Base-by-base conservation (phyloP, 169 alveolate genomes). In the Eimeria necatrix region DNA sequence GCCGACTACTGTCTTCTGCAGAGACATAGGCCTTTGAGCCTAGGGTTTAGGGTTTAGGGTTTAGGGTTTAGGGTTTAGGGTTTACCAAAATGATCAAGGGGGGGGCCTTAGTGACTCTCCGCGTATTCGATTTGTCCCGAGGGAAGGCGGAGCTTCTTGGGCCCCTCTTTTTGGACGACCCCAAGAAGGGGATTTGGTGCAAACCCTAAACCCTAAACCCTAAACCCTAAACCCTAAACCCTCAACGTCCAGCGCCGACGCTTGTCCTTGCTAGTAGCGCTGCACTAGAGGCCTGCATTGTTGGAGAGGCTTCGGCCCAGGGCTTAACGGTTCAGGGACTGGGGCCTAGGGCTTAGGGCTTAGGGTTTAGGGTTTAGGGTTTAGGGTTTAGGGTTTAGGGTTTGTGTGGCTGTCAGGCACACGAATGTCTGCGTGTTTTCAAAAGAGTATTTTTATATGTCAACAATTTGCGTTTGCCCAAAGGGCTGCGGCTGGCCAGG, bases 401-500 rank as follows among this genome's bases (percentile, higher is more conserved):
- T 48, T 74, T 74, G n/a, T 32, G 41, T 8, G n/a, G 52, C 22
- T 4, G 20, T 64, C 93, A 87, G 94, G 94, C 94, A 89, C 61
- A 89, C 94, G 12, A 73, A 56, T 32, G 94, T 89, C 18, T 59
- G n/a, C 52, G 94, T 89, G 3, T 89, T 71, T 61, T 78, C 87
- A 3, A 24, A 48, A 22, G 94, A 89, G 41, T 89, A 73, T 48
- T 89, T 89, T 26, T 89, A 89, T 61, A 41, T 53, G 49, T 73
- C 89, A 10, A 89, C 94, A 2, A 89, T 89, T 60, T 89, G 94
- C 71, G 88, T 89, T 4, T 89, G 94, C 88, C 94, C 80, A 10
- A 32, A 16, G 41, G 94, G 94, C 81, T 14, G 56, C 56, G 94
- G 89, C 26, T 89, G 94, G 94, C 94, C 94, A 3, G 94, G 94